These are phyloP conservation scores for Starmera pachycereana DNA, from an alignment of 805 yeast species.

Conservation along the genomic window DNA sequence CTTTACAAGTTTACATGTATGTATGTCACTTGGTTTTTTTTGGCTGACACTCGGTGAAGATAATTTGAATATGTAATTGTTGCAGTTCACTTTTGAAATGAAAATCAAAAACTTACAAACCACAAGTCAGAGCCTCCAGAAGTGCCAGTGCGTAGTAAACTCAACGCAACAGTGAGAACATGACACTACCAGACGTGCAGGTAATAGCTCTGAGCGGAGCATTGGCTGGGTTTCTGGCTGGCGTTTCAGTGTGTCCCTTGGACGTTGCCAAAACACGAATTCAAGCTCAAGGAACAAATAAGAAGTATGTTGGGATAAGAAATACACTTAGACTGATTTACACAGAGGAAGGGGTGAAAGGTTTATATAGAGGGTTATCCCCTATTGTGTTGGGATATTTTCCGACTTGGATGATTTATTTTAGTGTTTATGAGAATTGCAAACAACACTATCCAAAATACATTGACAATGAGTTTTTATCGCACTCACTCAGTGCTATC, in stretches of 20 bases:
- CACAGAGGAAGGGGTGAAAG: conserved; percentile 70
- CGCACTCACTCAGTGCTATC: conserved; percentile 51
- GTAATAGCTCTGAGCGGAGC: conserved; percentile 85
- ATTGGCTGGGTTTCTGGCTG: conserved; percentile 84
- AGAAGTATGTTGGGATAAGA: conserved; percentile 45
- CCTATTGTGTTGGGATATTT: conserved; percentile 93
- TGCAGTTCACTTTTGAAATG: too few species aligned
- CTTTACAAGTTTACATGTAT: too few species aligned
- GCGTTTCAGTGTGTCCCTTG: conserved; percentile 84
- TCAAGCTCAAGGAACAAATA: conserved; percentile 69
- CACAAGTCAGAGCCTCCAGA: too few species aligned
- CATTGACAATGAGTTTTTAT: conserved; percentile 24
- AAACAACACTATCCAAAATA: conserved; percentile 43
- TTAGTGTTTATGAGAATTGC: conserved; percentile 77
- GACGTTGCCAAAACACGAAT: conserved; percentile 92
- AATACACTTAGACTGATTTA: conserved; percentile 59
- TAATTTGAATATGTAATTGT: too few species aligned
- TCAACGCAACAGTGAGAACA: not conserved
- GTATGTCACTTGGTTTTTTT: too few species aligned
- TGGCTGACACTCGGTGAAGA: too few species aligned
- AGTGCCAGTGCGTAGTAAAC: too few species aligned
- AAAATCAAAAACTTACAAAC: too few species aligned
- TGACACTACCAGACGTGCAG: conserved; percentile 31
- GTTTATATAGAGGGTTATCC: conserved; percentile 80
- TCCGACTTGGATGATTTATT: conserved; percentile 97